phyloP scores from a whole-genome alignment of 257 asterid species.

The Przewalskia tangutica region DNA sequence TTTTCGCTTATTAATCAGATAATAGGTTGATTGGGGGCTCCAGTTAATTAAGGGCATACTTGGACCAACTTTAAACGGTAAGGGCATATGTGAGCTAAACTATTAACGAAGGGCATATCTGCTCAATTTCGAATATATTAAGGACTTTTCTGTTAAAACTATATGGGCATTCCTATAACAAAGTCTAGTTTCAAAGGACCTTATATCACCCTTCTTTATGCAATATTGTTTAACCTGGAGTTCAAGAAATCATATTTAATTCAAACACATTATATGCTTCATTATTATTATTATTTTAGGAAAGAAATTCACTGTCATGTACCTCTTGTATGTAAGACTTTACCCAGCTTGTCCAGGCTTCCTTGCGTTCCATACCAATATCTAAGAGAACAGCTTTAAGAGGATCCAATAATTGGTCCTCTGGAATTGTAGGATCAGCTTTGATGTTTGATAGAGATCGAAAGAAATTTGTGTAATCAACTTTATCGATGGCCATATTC shows the following conservation, averaged over 20 bases:
- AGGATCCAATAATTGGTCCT: slow-evolving; percentile 63
- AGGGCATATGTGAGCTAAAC: too few relatives aligned
- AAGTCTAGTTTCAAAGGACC: not conserved
- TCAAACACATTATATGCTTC: not conserved
- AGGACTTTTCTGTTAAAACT: too few relatives aligned
- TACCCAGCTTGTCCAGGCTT: slow-evolving; percentile 92
- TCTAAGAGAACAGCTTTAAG: slow-evolving; percentile 80
- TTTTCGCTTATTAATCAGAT: too few relatives aligned
- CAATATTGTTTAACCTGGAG: not conserved
- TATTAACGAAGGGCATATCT: too few relatives aligned
- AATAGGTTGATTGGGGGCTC: too few relatives aligned
- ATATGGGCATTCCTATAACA: not conserved
- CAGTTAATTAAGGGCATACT: too few relatives aligned
- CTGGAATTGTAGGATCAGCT: slow-evolving; percentile 52
- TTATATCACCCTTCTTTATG: not conserved
- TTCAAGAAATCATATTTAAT: not conserved
- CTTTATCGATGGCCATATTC: slow-evolving; percentile 94
- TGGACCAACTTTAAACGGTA: too few relatives aligned
- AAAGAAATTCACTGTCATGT: not conserved
- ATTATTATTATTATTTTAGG: not conserved
- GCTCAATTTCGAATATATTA: too few relatives aligned
- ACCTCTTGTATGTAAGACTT: slow-evolving; percentile 78
- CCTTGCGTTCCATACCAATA: slow-evolving; percentile 85
- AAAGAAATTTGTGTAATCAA: slow-evolving; percentile 96
- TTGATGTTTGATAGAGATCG: slow-evolving; percentile 80